Evolutionary conservation across 306 rosid genomes (phyloP).

Genomic region (Morella rubra): DNA sequence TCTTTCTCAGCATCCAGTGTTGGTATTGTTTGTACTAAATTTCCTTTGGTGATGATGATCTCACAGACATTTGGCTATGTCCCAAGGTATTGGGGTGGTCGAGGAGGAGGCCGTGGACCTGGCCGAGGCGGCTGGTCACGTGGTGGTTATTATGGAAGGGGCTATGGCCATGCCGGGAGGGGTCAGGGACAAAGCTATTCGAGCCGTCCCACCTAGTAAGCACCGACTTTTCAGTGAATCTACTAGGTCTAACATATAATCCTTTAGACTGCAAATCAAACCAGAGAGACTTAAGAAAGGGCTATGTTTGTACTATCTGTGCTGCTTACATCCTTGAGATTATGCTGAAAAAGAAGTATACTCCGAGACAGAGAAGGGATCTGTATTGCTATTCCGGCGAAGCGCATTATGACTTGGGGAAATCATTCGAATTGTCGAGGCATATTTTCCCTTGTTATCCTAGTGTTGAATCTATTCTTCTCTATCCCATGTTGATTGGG

Average conservation of each 20-base stretch:
- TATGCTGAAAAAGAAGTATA: not conserved
- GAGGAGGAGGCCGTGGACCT: constrained; percentile 52
- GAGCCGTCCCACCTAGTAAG: constrained; percentile 30
- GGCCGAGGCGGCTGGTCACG: constrained; percentile 45
- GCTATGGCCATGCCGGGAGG: constrained; percentile 46
- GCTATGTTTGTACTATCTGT: not conserved
- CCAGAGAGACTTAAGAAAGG: not conserved
- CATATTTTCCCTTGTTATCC: not conserved
- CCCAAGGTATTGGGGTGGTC: constrained; percentile 43
- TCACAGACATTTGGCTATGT: constrained; percentile 56
- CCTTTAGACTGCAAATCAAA: constrained; percentile 1
- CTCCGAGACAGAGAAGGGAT: not conserved
- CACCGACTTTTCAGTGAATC: not conserved
- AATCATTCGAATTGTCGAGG: not conserved
- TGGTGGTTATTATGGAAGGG: constrained; percentile 54
- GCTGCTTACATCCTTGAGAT: not conserved
- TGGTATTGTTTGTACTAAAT: constrained; percentile 1
- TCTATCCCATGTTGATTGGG: not conserved
- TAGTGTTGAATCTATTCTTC: not conserved
- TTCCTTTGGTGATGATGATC: not conserved
- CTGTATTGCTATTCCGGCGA: not conserved
- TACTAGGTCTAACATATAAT: constrained; percentile 6
- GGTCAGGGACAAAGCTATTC: constrained; percentile 48
- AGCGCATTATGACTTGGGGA: not conserved
- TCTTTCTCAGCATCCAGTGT: not conserved